phyloP scores from a whole-genome alignment of 2,329 filamentous ascomycete genomes.

The Pseudophaeomoniella oleicola region DNA sequence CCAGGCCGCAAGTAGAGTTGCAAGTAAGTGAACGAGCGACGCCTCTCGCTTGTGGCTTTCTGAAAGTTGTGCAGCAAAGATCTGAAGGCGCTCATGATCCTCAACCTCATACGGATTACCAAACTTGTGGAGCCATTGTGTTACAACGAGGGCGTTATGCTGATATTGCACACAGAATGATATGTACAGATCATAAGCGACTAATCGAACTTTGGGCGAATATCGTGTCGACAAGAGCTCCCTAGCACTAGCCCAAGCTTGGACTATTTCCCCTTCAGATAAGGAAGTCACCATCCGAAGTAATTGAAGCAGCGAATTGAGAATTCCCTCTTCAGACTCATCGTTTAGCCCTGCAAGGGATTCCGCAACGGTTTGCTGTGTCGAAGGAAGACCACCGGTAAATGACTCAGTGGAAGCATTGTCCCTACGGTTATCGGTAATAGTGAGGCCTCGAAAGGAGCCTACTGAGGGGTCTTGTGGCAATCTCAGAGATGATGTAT shows the following conservation, averaged over 20 bases:
- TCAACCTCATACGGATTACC: background rate
- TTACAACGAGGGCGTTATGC: background rate
- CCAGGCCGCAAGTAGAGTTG: background rate
- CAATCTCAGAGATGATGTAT: background rate
- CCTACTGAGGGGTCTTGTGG: background rate
- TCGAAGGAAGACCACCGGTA: background rate
- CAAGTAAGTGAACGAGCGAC: background rate
- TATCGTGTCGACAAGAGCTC: background rate
- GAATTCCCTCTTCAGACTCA: background rate
- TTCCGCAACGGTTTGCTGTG: background rate
- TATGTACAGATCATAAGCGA: background rate
- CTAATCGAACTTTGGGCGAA: background rate
- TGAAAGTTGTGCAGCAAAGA: background rate
- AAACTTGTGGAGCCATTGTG: background rate
- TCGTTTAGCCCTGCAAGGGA: background rate
- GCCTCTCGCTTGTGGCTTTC: background rate
- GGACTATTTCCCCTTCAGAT: background rate
- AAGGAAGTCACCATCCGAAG: background rate
- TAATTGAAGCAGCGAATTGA: background rate
- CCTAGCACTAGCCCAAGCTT: background rate
- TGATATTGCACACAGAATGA: background rate
- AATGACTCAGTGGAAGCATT: background rate
- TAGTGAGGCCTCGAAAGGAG: background rate
- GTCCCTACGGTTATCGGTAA: background rate
- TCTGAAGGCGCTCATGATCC: background rate